Evolutionary conservation across 2,329 filamentous ascomycete genomes (phyloP), one percentile per base, ranked within the genome.

Genomic region (Epichloe sp.): DNA sequence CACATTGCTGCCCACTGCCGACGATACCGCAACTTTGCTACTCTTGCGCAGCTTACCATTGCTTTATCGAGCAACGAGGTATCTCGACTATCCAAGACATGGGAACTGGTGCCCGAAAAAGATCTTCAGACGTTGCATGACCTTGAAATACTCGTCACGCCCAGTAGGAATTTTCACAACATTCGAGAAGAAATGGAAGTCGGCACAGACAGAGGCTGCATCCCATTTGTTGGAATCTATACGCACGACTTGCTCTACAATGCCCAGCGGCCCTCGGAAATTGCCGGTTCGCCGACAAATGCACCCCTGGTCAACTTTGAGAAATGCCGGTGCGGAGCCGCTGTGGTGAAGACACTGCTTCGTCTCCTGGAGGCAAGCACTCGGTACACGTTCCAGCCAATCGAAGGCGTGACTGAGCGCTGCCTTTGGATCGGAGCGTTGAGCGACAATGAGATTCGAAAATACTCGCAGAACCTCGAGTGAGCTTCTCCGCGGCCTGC

Each of bases 361-460:
- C 76, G 87, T 21, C 71, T 93, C n/a, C 72, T 93, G 10, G 87
- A 93, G 66, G 83, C 85, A 1, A 90, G 86, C 63, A 80, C 82
- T 21, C 76, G 80, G 51, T 93, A 91, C 63, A 69, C 72, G 6
- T 89, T 91, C 63, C 76, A 82, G 58, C 82, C 86, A 1, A 80
- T 90, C 38, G 84, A 88, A 55, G 85, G 86, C 49, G 78, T 89
- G 48, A 83, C 86, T 4, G 86, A 88, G 66, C 77, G 85, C 56
- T 93, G 87, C 63, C 73, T 93, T n/a, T 93, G 88, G 87, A 82
- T 93, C 70, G 83, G 85, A 45, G 85, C 86, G 10, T 65, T 93
- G 50, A 78, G 70, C 50, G 86, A 91, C 57, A 79, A 82, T n/a
- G 85, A 90, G 60, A 88, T 93, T 60, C 69, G 77, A 52, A 70